Evolutionary conservation across 2,329 filamentous ascomycete species (phyloP).

Genomic region (Coleophoma eucalyptorum): DNA sequence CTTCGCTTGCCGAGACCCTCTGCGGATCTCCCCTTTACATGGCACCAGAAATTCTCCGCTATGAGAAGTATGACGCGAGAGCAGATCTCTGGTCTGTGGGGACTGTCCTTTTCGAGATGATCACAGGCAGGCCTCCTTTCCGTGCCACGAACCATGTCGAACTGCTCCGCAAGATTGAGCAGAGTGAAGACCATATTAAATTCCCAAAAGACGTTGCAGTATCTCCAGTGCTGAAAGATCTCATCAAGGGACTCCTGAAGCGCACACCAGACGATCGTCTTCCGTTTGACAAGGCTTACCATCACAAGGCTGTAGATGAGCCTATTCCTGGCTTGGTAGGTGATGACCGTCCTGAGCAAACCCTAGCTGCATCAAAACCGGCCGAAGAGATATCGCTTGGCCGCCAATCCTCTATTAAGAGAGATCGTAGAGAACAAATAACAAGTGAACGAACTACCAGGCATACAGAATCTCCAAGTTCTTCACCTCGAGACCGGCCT

Average conservation of each 20-base stretch:
- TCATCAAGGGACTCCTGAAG: constrained; percentile 80
- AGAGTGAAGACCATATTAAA: constrained; percentile 77
- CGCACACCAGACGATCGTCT: constrained; percentile 81
- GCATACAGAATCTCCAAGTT: constrained; percentile 15
- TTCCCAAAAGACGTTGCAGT: constrained; percentile 73
- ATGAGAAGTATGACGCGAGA: constrained; percentile 96
- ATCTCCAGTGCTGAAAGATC: constrained; percentile 71
- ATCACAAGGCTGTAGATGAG: constrained; percentile 64
- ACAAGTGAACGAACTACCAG: constrained; percentile 7
- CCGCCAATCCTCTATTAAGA: constrained; percentile 18
- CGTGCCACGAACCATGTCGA: constrained; percentile 93
- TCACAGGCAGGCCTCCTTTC: constrained; percentile 85
- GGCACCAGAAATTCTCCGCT: constrained; percentile 95
- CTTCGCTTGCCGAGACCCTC: constrained; percentile 89
- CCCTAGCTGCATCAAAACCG: constrained; percentile 9
- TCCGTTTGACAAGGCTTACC: constrained; percentile 83
- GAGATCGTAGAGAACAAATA: constrained; percentile 9
- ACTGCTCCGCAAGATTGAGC: constrained; percentile 86
- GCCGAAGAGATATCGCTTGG: constrained; percentile 13
- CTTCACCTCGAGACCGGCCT: constrained; percentile 19
- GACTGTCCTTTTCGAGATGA: constrained; percentile 94
- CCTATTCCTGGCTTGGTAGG: constrained; percentile 78
- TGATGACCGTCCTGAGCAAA: constrained; percentile 57
- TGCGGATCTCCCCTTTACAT: constrained; percentile 98
- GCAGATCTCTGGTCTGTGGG: constrained; percentile 97